phyloP scores from a whole-genome alignment of 2,329 filamentous ascomycete genomes.

The Akanthomyces dipterigenus region DNA sequence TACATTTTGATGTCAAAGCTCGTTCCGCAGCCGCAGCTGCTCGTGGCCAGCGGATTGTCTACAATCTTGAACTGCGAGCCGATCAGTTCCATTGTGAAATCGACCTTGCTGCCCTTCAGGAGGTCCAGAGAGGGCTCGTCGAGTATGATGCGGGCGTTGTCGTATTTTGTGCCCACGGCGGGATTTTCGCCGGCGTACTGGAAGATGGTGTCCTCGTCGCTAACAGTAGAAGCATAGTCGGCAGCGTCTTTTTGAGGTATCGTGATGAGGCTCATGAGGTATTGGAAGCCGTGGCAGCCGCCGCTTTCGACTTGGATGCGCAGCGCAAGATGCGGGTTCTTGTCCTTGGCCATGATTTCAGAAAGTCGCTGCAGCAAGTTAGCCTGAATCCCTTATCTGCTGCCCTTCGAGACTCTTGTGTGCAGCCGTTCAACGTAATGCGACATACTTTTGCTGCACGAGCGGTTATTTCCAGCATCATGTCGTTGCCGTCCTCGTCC shows the following conservation, averaged over 20 bases:
- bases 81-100: slow-evolving; percentile 94
- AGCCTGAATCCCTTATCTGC: too few relatives aligned
- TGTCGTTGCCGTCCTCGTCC: slow-evolving; percentile 78
- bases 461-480: slow-evolving; percentile 76
- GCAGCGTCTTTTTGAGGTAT: slow-evolving; percentile 37
- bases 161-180: slow-evolving; percentile 21
- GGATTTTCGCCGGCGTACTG: slow-evolving; percentile 53
- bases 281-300: slow-evolving; percentile 97
- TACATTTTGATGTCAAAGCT: slow-evolving; percentile 88
- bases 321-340: slow-evolving; percentile 76
- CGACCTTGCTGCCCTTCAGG: slow-evolving; percentile 87
- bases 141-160: slow-evolving; percentile 72
- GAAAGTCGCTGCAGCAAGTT: slow-evolving; percentile 53
- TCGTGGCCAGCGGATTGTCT: slow-evolving; percentile 85
- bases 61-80: slow-evolving; percentile 86
- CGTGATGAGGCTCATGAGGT: slow-evolving; percentile 79
- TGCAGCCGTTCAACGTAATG: neutral
- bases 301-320: slow-evolving; percentile 88
- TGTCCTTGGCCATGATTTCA: slow-evolving; percentile 65
- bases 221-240: slow-evolving; percentile 29
- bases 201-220: slow-evolving; percentile 85
- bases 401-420: neutral
- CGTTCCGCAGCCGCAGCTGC: slow-evolving; percentile 93
- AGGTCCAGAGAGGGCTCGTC: slow-evolving; percentile 83
- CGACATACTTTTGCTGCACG: slow-evolving; percentile 66